Evolutionary conservation across 1,139 yeast species (phyloP), one percentile per base, ranked within the genome.

Genomic region (Hanseniaspora sp.): DNA sequence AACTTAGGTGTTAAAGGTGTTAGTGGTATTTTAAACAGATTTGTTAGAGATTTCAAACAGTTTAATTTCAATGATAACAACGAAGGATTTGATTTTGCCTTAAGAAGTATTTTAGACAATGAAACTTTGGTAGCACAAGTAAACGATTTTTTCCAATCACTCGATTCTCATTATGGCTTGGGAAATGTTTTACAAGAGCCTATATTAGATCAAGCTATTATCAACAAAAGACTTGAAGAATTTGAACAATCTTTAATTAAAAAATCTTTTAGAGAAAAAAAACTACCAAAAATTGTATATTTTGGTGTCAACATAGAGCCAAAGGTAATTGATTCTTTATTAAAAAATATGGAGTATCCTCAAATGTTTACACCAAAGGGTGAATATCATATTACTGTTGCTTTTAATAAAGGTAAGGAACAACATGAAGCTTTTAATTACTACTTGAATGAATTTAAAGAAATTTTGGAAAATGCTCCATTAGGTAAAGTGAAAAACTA

Each of bases 311-410:
- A 59, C 5, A 46, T 74, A 18, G 60, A 56, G 13, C 59, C 62
- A 39, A 56, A 59, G 1, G 47, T 34, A 18, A 42, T 43, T 7
- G 17, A 40, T 13, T 3, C 3, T 30, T 29, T 17, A 17, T 29
- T 39, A 17, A 18, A 28, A 18, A 30, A 23, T 15, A 40, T 17
- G 33, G 40, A 17, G 2, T 31, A 29, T 41, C 31, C 28, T 12
- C 9, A 13, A 31, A 17, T 23, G 9, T 41, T 30, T 39, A 33
- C 23, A 11, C 34, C 29, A n/a, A 44, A 48, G 61, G 55, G 63
- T 0, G 74, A 72, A 41, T 84, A 87, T 62, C 98, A 92, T 64
- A 78, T 90, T 1, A 92, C 98, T 0, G 66, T 90, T 46, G 78
- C 80, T 0, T 97, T 92, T 64, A 59, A 64, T 0, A 62, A 65